phyloP scores from a whole-genome alignment of 495 filamentous ascomycete species.

The Usnea hakonensis region DNA sequence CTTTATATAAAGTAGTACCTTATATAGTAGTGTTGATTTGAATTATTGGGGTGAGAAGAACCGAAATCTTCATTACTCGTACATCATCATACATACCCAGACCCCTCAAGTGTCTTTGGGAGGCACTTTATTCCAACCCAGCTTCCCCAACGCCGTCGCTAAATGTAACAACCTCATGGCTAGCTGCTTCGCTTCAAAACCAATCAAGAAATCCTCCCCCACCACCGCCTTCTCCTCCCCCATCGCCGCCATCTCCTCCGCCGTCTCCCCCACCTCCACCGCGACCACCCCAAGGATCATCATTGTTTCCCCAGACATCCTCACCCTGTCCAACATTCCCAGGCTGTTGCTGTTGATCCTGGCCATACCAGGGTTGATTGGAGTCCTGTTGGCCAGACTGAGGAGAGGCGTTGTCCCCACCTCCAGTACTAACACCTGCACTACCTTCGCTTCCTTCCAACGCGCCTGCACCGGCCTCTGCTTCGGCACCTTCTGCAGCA shows the following conservation, averaged over 20 bases:
- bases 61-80: not conserved
- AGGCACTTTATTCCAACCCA: not conserved
- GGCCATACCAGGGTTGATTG: not conserved
- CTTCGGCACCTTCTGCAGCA: slow-evolving; percentile 38
- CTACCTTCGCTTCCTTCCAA: slow-evolving; percentile 32
- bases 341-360: not conserved
- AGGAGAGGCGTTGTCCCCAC: slow-evolving; percentile 16
- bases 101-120: not conserved
- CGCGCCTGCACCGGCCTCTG: slow-evolving; percentile 36
- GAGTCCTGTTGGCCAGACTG: not conserved
- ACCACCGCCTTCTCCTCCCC: slow-evolving; percentile 32
- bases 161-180: not conserved
- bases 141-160: not conserved
- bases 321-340: slow-evolving; percentile 20
- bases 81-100: not conserved
- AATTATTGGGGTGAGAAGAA: not conserved
- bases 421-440: slow-evolving; percentile 34
- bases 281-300: slow-evolving; percentile 36
- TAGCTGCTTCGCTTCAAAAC: not conserved
- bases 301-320: slow-evolving; percentile 32
- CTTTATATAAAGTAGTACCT: too few species aligned
- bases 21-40: not conserved
- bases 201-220: slow-evolving; percentile 11
- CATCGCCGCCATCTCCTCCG: slow-evolving; percentile 28
- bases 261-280: slow-evolving; percentile 20